Evolutionary conservation across 257 asterid species (phyloP).

Genomic region (Fraxinus anomala): DNA sequence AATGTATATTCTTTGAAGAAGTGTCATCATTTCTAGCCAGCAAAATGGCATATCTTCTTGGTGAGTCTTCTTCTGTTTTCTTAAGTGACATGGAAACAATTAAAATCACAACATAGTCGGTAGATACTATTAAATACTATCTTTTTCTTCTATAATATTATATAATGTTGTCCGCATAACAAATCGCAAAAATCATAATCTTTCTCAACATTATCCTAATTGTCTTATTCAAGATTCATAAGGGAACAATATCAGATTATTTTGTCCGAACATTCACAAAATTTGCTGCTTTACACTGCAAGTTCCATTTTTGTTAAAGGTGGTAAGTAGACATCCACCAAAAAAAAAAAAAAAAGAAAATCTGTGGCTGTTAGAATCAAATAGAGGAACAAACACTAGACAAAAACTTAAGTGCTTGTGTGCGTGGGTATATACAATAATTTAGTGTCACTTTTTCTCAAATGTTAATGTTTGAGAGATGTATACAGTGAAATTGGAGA

Average conservation of each 20-base stretch:
- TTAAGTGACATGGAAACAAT: neutral
- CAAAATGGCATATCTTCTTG: neutral
- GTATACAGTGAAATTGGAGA: neutral
- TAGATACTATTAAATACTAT: too few species aligned
- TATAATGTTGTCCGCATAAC: neutral
- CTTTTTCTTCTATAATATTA: neutral
- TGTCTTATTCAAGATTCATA: neutral
- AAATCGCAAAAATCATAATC: neutral
- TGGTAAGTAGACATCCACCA: neutral
- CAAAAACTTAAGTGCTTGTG: neutral
- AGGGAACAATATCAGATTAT: neutral
- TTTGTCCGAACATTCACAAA: neutral
- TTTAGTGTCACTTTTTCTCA: constrained; percentile 2
- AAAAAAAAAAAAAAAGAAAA: neutral
- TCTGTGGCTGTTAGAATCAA: neutral
- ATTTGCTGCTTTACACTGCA: neutral
- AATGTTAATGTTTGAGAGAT: neutral
- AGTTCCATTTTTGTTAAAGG: neutral
- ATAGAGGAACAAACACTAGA: neutral
- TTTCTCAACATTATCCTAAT: neutral
- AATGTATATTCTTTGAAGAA: neutral
- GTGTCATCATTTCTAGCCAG: neutral
- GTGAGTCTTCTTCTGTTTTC: neutral
- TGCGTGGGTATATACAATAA: neutral
- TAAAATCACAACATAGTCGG: too few species aligned